These are phyloP conservation scores for Peltaster fructicola DNA, from an alignment of 2,329 filamentous ascomycete genomes.

Conservation along the genomic window DNA sequence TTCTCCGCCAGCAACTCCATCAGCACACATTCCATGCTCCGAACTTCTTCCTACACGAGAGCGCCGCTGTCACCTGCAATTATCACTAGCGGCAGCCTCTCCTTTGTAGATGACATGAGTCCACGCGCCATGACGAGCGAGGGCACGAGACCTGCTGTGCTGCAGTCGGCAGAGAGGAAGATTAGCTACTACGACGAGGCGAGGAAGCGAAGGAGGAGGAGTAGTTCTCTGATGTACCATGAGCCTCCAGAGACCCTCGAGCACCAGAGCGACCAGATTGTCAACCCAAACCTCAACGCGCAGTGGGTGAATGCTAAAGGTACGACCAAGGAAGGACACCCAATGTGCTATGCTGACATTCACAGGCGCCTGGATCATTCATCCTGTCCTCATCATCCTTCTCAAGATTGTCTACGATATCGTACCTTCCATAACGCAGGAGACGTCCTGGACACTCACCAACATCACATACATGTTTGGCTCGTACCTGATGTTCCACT, in stretches of 20 bases:
- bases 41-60: too few species aligned
- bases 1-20: too few species aligned
- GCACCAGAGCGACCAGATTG: constrained; percentile 91
- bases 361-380: constrained; percentile 90
- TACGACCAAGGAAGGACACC: constrained; percentile 24
- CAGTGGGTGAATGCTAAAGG: constrained; percentile 99
- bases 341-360: constrained; percentile 7
- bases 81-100: constrained; percentile 66
- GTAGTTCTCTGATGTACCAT: constrained; percentile 96
- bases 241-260: constrained; percentile 93
- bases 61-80: too few species aligned
- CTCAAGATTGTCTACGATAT: constrained; percentile 97
- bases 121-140: constrained; percentile 11
- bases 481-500: constrained; percentile 99
- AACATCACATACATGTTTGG: constrained; percentile 99
- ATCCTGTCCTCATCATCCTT: constrained; percentile 76
- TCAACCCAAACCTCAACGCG: constrained; percentile 86
- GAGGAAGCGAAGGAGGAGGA: constrained; percentile 58
- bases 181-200: constrained; percentile 42
- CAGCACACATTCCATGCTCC: too few species aligned
- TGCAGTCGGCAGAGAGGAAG: constrained; percentile 18
- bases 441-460: constrained; percentile 95
- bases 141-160: background rate
- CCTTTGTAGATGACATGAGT: constrained; percentile 66
- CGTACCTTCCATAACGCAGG: constrained; percentile 87